Evolutionary conservation across 768 basidiomycete genomes (phyloP), one percentile per base, ranked within the genome.

Genomic region (Naganishia kalamii): DNA sequence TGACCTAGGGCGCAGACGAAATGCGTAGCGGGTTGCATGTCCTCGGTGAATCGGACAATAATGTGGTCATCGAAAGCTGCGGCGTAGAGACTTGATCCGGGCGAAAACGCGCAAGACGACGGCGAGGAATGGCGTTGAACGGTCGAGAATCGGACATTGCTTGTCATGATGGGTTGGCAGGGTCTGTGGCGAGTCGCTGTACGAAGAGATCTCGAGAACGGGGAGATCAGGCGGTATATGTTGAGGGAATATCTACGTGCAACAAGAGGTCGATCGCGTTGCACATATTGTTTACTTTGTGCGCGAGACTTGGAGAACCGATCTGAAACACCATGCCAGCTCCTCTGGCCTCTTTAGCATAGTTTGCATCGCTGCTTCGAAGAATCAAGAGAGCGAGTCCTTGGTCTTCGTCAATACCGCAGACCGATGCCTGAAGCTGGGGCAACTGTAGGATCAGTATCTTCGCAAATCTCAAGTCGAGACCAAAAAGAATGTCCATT

Each of bases 41-140:
- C 88, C 71, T 91, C 87, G 10, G 91, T 84, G 49, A 88, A 87
- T 46, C 92, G 85, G 19, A 97, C 82, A 69, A 96, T 86, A 59
- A 96, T 81, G 60, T 88, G 83, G 71, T 91, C 86, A 69, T 87
- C 82, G 29, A 88, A 82, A 1, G 88, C 87, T 8, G 87, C 90
- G 23, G 92, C 84, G 68, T 94, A 83, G 72, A 92, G 91, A 65
- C 92, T 88, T 0, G 88, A 85, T 15, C 91, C 91, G 1, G 90
- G 87, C 70, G 91, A 93, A 80, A 91, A 92, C 19, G 82, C 75
- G 66, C 70, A 50, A 0, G 68, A 13, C 3, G 59, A 33, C 17
- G 29, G 44, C 44, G 64, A 46, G 0, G 64, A 57, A 21, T 65
- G 64, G 2, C 64, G 52, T 21, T 33, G 52, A 17, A 15, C 30